Conservation (phyloP, 768 basidiomycete species). For the Leccinum obscurum region DNA sequence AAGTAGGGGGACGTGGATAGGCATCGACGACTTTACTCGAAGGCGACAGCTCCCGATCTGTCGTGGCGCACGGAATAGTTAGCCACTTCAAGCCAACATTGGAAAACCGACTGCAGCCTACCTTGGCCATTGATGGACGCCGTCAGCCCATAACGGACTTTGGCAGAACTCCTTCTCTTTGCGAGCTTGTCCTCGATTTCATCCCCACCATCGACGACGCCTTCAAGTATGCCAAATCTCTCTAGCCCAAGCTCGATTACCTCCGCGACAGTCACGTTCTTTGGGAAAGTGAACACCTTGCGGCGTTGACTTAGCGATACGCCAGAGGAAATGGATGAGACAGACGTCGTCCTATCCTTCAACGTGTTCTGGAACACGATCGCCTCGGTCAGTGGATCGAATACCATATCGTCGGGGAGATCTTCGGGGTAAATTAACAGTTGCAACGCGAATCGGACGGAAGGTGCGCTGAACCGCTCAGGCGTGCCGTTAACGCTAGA, state of each 20-base stretch:
- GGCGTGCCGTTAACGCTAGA: constrained; percentile 49
- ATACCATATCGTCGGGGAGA: constrained; percentile 91
- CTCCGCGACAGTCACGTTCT: constrained; percentile 95
- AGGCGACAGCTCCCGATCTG: too few relatives aligned
- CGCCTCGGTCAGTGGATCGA: constrained; percentile 90
- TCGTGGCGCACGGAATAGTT: too few relatives aligned
- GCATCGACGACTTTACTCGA: too few relatives aligned
- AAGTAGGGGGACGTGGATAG: too few relatives aligned
- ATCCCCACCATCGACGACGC: constrained; percentile 97
- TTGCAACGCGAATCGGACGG: constrained; percentile 82
- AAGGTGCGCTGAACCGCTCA: constrained; percentile 81
- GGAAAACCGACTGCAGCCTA: too few relatives aligned
- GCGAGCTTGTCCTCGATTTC: constrained; percentile 92
- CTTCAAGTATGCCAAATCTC: constrained; percentile 91
- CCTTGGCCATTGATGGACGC: too few relatives aligned
- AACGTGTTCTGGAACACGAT: constrained; percentile 84
- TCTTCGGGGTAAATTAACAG: constrained; percentile 87
- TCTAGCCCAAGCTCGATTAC: constrained; percentile 92
- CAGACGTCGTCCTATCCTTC: constrained; percentile 49
- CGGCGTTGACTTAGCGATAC: constrained; percentile 63
- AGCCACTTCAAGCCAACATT: too few relatives aligned
- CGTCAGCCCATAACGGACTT: constrained; percentile 23
- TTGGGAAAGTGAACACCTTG: constrained; percentile 89
- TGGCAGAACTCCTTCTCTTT: constrained; percentile 73
- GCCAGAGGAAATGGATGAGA: constrained; percentile 46